Evolutionary conservation across 768 basidiomycete genomes (phyloP).

Genomic region (Sistotremastrum niveocremeum): DNA sequence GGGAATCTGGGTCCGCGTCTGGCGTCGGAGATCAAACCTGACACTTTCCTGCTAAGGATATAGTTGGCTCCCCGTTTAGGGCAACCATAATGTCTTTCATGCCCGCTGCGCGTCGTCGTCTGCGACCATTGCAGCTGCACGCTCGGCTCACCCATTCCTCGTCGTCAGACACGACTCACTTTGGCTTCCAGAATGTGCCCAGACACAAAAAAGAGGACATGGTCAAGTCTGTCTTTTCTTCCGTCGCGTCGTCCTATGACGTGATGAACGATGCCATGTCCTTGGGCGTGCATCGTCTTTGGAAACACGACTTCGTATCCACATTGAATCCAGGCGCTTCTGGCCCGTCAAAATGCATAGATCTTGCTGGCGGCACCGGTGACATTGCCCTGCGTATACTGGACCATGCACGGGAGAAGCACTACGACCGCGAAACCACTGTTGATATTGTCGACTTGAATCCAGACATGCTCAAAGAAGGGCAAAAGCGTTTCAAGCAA

Average conservation of each 20-base stretch:
- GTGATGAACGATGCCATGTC: conserved; percentile 99
- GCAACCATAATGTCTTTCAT: no score
- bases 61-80: no score
- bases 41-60: no score
- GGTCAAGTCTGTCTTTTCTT: conserved; percentile 89
- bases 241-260: conserved; percentile 91
- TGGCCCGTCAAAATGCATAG: conserved; percentile 70
- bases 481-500: conserved; percentile 79
- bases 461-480: conserved; percentile 88
- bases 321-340: conserved; percentile 62
- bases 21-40: no score
- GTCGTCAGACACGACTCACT: conserved; percentile 48
- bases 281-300: conserved; percentile 86
- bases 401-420: conserved; percentile 78
- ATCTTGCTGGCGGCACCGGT: conserved; percentile 95
- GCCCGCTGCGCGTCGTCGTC: no score
- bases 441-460: conserved; percentile 94
- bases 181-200: conserved; percentile 85
- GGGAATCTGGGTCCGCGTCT: no score
- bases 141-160: no score
- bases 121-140: no score
- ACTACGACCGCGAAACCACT: conserved; percentile 78
- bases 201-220: conserved; percentile 79
- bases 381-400: conserved; percentile 93
- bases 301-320: conserved; percentile 88